Evolutionary conservation across 805 yeast genomes (phyloP).

Genomic region (Yarrowia sp.): DNA sequence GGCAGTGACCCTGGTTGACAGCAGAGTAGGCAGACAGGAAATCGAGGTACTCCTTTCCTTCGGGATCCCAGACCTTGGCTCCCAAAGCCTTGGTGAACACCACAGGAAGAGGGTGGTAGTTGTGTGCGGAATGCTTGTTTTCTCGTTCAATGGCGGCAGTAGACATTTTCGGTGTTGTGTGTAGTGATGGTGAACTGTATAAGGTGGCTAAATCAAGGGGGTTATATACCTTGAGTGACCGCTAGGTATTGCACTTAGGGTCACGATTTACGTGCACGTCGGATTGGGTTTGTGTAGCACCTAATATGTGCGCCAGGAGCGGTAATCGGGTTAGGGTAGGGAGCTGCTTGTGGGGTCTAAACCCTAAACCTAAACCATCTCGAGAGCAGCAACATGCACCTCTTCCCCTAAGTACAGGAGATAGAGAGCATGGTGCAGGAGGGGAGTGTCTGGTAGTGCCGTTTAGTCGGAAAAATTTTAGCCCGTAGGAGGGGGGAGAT

Average conservation of each 20-base stretch:
- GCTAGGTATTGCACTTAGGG: slow-evolving; percentile 40
- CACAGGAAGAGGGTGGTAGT: slow-evolving; percentile 96
- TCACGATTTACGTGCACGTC: slow-evolving; percentile 5
- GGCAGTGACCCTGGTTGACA: slow-evolving; percentile 98
- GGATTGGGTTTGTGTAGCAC: slow-evolving; percentile 27
- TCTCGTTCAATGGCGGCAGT: slow-evolving; percentile 71
- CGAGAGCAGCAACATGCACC: slow-evolving; percentile 29
- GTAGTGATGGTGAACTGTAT: not conserved
- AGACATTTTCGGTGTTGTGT: slow-evolving; percentile 50
- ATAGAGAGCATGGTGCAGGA: slow-evolving; percentile 35
- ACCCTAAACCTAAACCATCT: slow-evolving; percentile 27
- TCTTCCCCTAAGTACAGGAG: slow-evolving; percentile 40
- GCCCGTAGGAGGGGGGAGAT: not conserved
- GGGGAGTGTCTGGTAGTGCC: slow-evolving; percentile 4
- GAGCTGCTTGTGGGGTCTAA: not conserved
- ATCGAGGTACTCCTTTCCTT: slow-evolving; percentile 91
- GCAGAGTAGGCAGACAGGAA: slow-evolving; percentile 95
- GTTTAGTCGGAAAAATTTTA: slow-evolving; percentile 20
- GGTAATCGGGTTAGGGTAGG: not conserved
- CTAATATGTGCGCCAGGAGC: slow-evolving; percentile 1
- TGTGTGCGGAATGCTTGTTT: slow-evolving; percentile 87
- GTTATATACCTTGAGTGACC: slow-evolving; percentile 23
- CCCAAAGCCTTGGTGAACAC: slow-evolving; percentile 87
- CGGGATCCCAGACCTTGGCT: slow-evolving; percentile 98
- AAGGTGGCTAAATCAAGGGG: not conserved